A percentile compares a stretch with the other conserved stretches of the same genome.
phyloP scores from a whole-genome alignment of 768 basidiomycete genomes.

The Pholiota conissans region DNA sequence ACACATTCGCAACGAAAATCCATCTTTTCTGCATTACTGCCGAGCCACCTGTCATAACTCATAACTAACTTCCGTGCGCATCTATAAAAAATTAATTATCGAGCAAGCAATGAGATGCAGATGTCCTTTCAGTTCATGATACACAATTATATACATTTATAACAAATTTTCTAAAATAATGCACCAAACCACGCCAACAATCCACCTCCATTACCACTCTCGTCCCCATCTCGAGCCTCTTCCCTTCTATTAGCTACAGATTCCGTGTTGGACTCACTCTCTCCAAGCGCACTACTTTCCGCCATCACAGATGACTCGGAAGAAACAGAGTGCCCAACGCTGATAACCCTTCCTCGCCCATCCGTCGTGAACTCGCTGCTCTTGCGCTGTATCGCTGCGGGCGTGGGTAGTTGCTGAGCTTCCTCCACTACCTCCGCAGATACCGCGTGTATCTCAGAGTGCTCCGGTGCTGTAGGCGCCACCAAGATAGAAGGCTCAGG shows the following conservation, averaged over 20 bases:
- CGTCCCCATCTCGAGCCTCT: neutral
- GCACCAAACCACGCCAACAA: neutral
- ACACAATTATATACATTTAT: neutral
- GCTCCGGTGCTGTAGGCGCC: neutral
- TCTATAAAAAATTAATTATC: too few relatives aligned
- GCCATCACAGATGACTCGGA: neutral
- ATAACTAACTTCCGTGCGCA: too few relatives aligned
- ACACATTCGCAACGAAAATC: too few relatives aligned
- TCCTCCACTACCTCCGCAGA: neutral
- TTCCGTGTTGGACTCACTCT: neutral
- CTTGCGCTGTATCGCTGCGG: neutral
- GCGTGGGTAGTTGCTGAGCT: neutral
- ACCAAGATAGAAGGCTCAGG: neutral
- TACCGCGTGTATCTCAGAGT: too few relatives aligned
- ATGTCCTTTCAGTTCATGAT: neutral
- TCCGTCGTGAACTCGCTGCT: constrained; percentile 10
- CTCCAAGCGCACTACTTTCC: neutral
- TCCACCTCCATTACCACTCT: neutral
- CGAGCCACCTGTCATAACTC: too few relatives aligned
- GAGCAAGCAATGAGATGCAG: too few relatives aligned
- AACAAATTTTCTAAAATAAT: neutral
- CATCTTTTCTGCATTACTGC: too few relatives aligned
- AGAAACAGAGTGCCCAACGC: neutral
- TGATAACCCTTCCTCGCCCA: constrained; percentile 7
- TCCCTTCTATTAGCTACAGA: neutral